These are phyloP conservation scores for Aspergillus conjunctus DNA, from an alignment of 495 filamentous ascomycete species.

Conservation along the genomic window DNA sequence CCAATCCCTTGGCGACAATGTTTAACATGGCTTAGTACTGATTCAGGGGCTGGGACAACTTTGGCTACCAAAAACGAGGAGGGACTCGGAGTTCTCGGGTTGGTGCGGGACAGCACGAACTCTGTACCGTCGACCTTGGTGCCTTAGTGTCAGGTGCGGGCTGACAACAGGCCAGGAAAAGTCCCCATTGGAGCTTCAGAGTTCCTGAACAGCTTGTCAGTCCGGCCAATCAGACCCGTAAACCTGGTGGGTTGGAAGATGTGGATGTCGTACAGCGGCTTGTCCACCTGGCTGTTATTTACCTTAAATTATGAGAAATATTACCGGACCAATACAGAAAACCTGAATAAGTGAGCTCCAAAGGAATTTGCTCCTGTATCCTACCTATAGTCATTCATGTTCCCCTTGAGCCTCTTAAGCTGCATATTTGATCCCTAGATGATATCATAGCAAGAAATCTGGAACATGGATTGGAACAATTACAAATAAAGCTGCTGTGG, in stretches of 20 bases:
- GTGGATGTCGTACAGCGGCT: slow-evolving; percentile 1
- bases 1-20: background rate
- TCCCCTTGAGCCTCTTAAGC: background rate
- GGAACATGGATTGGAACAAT: background rate
- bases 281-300: background rate
- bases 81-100: background rate
- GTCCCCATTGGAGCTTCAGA: background rate
- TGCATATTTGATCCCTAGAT: background rate
- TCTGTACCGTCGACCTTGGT: background rate
- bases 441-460: background rate
- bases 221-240: background rate
- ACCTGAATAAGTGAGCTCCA: background rate
- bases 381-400: too few species aligned
- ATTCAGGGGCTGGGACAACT: slow-evolving; percentile 9
- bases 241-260: background rate
- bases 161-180: background rate
- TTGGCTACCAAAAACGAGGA: background rate
- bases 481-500: slow-evolving; percentile 7
- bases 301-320: background rate
- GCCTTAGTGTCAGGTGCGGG: background rate
- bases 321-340: background rate
- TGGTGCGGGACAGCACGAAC: slow-evolving; percentile 7
- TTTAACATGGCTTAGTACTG: background rate
- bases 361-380: background rate
- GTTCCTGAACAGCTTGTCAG: background rate